These are phyloP conservation scores for Leucogyrophana mollusca DNA, from an alignment of 768 basidiomycete genomes.

Conservation along the genomic window DNA sequence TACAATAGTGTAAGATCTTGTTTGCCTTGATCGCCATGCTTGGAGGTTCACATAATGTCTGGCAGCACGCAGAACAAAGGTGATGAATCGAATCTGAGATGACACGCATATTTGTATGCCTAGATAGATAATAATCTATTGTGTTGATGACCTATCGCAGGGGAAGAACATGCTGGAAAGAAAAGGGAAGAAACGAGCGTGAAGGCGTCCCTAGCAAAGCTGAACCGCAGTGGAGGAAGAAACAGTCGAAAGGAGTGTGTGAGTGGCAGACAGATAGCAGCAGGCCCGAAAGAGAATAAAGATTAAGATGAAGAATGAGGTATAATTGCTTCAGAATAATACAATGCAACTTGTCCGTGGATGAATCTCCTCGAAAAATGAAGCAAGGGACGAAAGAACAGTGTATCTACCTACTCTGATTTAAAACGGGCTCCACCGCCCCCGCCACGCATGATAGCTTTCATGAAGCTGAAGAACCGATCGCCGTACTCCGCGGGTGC, in stretches of 20 bases:
- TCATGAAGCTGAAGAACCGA: slow-evolving; percentile 87
- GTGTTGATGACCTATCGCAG: no score
- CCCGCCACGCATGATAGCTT: slow-evolving; percentile 81
- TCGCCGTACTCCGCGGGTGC: slow-evolving; percentile 84
- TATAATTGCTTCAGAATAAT: not conserved
- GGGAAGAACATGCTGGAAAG: no score
- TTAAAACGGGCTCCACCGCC: slow-evolving; percentile 58
- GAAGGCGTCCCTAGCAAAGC: no score
- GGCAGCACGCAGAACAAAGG: no score
- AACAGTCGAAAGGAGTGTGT: not conserved
- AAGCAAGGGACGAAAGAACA: not conserved
- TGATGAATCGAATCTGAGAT: no score
- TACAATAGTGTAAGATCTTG: no score
- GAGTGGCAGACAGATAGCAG: not conserved
- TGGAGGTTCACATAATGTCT: no score
- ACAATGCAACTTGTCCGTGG: slow-evolving; percentile 9
- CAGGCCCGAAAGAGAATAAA: not conserved
- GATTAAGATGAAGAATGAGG: not conserved
- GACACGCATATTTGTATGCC: no score
- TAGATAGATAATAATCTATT: no score
- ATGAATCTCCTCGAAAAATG: slow-evolving; percentile 3
- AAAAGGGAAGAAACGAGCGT: no score
- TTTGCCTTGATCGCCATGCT: not conserved
- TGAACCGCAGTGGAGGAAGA: no score
- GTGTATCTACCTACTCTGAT: slow-evolving; percentile 28